Evolutionary conservation across 768 basidiomycete species (phyloP), one percentile per base, ranked within the genome.

Genomic region (Boletellus sp.): DNA sequence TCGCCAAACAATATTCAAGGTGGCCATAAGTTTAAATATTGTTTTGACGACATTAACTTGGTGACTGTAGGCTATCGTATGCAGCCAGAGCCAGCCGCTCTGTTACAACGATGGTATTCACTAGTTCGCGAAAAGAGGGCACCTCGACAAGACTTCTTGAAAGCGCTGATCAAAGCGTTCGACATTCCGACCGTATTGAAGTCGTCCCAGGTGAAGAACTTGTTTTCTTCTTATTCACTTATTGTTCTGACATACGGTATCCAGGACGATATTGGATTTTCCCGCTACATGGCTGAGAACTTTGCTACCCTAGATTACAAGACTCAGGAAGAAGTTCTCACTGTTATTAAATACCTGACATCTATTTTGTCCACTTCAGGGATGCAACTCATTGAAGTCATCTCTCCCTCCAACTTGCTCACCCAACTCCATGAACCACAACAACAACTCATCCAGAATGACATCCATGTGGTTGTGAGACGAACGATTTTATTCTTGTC

Each of bases 281-380:
- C 78, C 4, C 85, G 94, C 47, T 99, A 93, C 70, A 89, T 97
- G 81, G 86, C 91, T 0, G 96, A 98, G 65, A 97, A 97, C 61
- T 86, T 98, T 50, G 79, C 94, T 1, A 74, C 86, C 1, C 81
- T 99, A 52, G 94, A 98, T 31, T 98, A 94, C 75, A 97, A 93
- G 72, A 90, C 91, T 0, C 85, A 88, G 59, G 96, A 99, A 67
- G 96, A 98, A 69, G 84, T 87, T 5, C 72, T 97, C 45, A 84
- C 87, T 5, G 84, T 97, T 20, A 80, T 96, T 62, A 88, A 87
- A 52, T 78, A 79, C 47, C 75, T 94, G 48, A 92, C 90, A 9
- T 71, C 78, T 16, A 76, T 87, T 20, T 75, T 91, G 40, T 94
- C 87, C 1, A 87, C 84, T 2, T 79, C 81, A 10, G 95, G 89